Conservation (phyloP, 2,329 filamentous ascomycete species). For the Aureobasidium sp. region DNA sequence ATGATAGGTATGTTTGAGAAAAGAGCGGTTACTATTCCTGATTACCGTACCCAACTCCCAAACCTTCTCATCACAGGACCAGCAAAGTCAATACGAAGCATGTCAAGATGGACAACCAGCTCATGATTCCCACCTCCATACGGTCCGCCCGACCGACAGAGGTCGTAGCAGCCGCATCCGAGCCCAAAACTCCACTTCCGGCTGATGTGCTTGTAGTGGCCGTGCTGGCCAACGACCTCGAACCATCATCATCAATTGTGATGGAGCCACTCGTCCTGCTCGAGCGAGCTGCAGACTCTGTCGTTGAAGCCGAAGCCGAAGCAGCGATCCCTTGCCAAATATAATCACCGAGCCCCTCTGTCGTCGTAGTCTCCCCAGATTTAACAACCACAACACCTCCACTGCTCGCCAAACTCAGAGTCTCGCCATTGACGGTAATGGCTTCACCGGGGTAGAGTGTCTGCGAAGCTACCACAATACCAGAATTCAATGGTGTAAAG, state of each 20-base stretch:
- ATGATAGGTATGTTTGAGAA: no score
- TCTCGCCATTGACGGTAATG: constrained; percentile 23
- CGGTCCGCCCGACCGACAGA: background rate
- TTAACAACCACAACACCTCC: background rate
- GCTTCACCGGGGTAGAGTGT: constrained; percentile 15
- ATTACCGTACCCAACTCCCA: background rate
- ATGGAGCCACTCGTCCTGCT: background rate
- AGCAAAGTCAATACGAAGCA: background rate
- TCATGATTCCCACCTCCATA: background rate
- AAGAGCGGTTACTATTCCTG: no score
- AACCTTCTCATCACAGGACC: background rate
- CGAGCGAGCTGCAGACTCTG: background rate
- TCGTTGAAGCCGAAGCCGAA: background rate
- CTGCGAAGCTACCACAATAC: background rate
- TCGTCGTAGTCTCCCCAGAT: background rate
- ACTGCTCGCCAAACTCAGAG: background rate
- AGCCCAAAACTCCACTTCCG: no score
- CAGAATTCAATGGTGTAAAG: background rate
- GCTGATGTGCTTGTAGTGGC: background rate
- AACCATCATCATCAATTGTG: background rate
- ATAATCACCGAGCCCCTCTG: background rate
- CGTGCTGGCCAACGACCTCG: background rate
- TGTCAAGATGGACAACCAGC: background rate
- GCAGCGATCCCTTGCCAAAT: background rate
- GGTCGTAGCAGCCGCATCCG: background rate